Evolutionary conservation across 768 basidiomycete species (phyloP), one percentile per base, ranked within the genome.

Genomic region (Lactarius psammicola): DNA sequence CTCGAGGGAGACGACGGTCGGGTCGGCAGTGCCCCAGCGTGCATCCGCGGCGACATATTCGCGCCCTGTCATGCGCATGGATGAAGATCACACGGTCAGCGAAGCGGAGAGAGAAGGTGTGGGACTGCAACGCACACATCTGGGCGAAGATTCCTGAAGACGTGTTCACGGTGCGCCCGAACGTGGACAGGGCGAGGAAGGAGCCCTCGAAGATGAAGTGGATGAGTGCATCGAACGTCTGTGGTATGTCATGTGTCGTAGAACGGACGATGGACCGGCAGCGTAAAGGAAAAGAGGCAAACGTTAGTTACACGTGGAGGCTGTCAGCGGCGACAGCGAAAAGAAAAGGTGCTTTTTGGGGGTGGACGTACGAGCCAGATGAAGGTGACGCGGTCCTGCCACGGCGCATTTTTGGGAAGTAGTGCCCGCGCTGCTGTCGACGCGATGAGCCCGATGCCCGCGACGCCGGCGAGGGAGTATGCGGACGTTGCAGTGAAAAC

Each of bases 181-280:
- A 90, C 59, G 82, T 81, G 2, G 90, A 92, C 56, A 88, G 79
- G 75, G 86, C 92, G 38, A 94, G 80, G 79, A 90, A 94, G 5
- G 90, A 86, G 10, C 89, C 92, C 72, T 94, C 92, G 64, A 90
- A 85, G 0, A 80, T 79, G 74, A 91, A 89, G 73, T 93, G 92
- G 65, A 90, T 90, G 73, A 90, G 78, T 4, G 85, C 90, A 74
- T 93, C 90, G 70, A 93, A 93, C 26, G 88, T 82, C 90, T 90
- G 69, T 38, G 36, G n/a, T n/a, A n/a, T n/a, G n/a, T n/a, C n/a
- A n/a, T n/a, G n/a, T n/a, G n/a, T n/a, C n/a, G n/a, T n/a, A n/a
- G n/a, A n/a, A n/a, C n/a, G n/a, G n/a, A n/a, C n/a, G n/a, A n/a
- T n/a, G n/a, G n/a, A n/a, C n/a, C n/a, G n/a, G n/a, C n/a, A n/a